These are phyloP conservation scores for Candida parachauliodes DNA, from an alignment of 805 yeast genomes.

Conservation along the genomic window DNA sequence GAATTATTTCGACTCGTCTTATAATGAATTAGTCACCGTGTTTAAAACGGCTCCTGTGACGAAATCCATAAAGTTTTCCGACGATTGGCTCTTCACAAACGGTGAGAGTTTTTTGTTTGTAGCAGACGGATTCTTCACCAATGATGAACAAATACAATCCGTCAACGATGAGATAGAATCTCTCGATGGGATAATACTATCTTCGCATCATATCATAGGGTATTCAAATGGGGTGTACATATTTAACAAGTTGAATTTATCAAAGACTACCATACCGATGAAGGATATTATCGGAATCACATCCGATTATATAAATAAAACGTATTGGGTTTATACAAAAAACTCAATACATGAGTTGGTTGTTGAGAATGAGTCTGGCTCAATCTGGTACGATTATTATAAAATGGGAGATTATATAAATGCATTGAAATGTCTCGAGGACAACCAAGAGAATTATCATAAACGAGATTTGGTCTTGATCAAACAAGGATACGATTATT, in stretches of 20 bases:
- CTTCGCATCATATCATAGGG: constrained; percentile 29
- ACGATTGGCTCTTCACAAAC: constrained; percentile 14
- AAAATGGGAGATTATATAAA: constrained; percentile 52
- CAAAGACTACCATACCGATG: constrained; percentile 9
- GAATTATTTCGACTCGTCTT: constrained; percentile 31
- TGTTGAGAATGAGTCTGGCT: constrained; percentile 62
- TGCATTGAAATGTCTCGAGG: constrained; percentile 47
- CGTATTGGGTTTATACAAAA: constrained; percentile 75
- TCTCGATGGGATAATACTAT: constrained; percentile 17
- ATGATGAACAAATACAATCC: constrained; percentile 28
- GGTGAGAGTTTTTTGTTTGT: constrained; percentile 13
- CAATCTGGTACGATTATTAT: constrained; percentile 62
- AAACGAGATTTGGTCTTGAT: constrained; percentile 29
- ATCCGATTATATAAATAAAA: constrained; percentile 32
- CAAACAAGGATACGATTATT: constrained; percentile 36
- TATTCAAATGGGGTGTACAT: constrained; percentile 19
- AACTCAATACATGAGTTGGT: constrained; percentile 66
- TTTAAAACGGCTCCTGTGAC: constrained; percentile 18
- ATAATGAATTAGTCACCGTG: constrained; percentile 24
- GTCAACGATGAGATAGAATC: constrained; percentile 13
- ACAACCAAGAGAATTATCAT: constrained; percentile 12
- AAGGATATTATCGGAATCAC: constrained; percentile 23
- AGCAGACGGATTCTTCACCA: constrained; percentile 17
- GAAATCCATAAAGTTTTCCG: background rate
- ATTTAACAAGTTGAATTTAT: constrained; percentile 25